A percentile compares a stretch with the other conserved stretches of the same genome.
These are phyloP conservation scores for Nicotiana otophora DNA, from an alignment of 257 asterid species.

Conservation along the genomic window DNA sequence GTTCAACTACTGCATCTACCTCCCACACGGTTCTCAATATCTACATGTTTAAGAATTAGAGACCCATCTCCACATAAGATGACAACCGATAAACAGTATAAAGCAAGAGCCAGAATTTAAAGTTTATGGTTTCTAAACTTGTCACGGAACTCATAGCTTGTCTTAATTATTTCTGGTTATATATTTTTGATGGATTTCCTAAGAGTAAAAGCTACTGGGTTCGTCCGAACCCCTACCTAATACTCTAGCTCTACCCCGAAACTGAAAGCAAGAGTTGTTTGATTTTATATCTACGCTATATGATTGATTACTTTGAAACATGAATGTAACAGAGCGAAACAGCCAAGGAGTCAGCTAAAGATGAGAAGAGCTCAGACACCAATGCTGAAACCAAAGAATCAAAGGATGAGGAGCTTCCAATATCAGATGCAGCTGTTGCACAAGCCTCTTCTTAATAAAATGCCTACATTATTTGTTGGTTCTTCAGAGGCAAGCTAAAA, in stretches of 20 bases:
- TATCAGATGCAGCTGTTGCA: background rate
- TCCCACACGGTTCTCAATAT: too few species aligned
- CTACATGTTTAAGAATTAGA: too few species aligned
- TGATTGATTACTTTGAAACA: conserved; percentile 5
- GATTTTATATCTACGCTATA: too few species aligned
- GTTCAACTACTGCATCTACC: too few species aligned
- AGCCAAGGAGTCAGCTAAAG: conserved; percentile 14
- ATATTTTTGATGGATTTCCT: too few species aligned
- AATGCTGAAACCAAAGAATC: conserved; percentile 21
- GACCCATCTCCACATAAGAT: too few species aligned
- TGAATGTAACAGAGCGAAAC: conserved; percentile 10
- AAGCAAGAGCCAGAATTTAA: too few species aligned
- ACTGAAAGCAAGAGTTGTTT: background rate
- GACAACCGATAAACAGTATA: too few species aligned
- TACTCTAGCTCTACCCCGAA: too few species aligned
- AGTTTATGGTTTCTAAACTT: too few species aligned
- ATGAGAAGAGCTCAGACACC: conserved; percentile 18
- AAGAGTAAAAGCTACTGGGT: background rate
- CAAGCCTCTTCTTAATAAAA: background rate
- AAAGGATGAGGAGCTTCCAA: conserved; percentile 4
- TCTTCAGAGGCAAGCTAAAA: background rate
- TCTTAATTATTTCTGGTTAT: too few species aligned
- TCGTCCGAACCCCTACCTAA: background rate
- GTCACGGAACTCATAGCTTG: too few species aligned
- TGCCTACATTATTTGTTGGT: background rate